A percentile compares a stretch with the other conserved stretches of the same genome.
Evolutionary conservation across 2,329 filamentous ascomycete genomes (phyloP).

Genomic region (Exophiala sp.): DNA sequence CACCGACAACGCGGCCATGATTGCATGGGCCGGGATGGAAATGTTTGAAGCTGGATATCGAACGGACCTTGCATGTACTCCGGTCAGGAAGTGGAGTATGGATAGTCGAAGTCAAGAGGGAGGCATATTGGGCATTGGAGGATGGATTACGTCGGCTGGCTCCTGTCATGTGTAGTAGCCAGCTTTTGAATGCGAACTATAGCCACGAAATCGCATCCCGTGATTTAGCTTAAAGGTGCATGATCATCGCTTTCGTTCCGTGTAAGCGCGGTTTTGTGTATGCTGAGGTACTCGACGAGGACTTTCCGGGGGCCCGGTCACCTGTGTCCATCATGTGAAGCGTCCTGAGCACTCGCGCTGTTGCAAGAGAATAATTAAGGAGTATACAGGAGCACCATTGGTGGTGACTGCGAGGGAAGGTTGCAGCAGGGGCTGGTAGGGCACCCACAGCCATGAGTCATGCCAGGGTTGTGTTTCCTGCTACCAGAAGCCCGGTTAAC

Average conservation of each 20-base stretch:
- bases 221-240: too few species aligned
- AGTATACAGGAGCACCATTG: constrained; percentile 5
- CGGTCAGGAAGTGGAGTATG: constrained; percentile 67
- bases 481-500: too few species aligned
- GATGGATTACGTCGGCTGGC: constrained; percentile 41
- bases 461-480: background rate
- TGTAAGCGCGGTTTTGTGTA: background rate
- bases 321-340: too few species aligned
- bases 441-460: constrained; percentile 2
- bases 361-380: constrained; percentile 4
- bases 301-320: too few species aligned
- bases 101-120: constrained; percentile 56
- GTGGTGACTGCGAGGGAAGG: constrained; percentile 5
- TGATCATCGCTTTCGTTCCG: background rate
- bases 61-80: constrained; percentile 54
- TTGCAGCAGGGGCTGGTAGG: background rate
- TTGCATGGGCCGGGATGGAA: constrained; percentile 86
- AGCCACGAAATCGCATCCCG: too few species aligned
- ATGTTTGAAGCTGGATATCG: constrained; percentile 78
- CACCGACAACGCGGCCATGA: constrained; percentile 97
- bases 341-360: too few species aligned
- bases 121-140: constrained; percentile 59
- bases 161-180: too few species aligned
- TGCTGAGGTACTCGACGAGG: too few species aligned
- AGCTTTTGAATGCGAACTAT: too few species aligned